A percentile compares a stretch with the other conserved stretches of the same genome.
phyloP scores from a whole-genome alignment of 805 yeast species.

The Zygotorulaspora florentina region DNA sequence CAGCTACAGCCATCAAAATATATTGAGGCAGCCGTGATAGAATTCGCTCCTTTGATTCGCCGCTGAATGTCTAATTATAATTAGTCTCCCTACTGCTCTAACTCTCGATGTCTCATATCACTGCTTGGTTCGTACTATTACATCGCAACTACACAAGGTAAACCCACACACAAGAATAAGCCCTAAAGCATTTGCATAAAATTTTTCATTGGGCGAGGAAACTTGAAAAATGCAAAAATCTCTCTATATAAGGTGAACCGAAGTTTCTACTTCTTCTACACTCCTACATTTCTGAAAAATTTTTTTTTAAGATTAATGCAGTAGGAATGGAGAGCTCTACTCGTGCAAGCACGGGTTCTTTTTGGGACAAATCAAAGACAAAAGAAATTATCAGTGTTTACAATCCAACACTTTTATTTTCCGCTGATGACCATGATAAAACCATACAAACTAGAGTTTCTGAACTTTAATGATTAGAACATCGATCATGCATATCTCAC shows the following conservation, averaged over 20 bases:
- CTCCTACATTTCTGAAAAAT: neutral
- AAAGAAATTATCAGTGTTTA: slow-evolving; percentile 6
- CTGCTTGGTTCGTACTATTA: too few relatives aligned
- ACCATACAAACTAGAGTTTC: slow-evolving; percentile 44
- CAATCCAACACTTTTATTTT: slow-evolving; percentile 7
- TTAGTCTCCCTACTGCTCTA: too few relatives aligned
- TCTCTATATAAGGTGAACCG: neutral
- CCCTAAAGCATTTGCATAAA: slow-evolving; percentile 1
- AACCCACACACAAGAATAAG: slow-evolving; percentile 7
- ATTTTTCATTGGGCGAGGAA: slow-evolving; percentile 2
- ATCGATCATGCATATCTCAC: slow-evolving; percentile 30
- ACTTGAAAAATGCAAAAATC: neutral
- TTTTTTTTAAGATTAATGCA: neutral
- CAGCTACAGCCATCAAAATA: too few relatives aligned
- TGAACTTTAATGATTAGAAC: slow-evolving; percentile 40
- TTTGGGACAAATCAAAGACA: slow-evolving; percentile 4
- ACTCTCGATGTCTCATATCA: too few relatives aligned
- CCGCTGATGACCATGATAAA: slow-evolving; percentile 37
- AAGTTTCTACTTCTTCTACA: neutral
- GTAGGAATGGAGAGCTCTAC: too few relatives aligned
- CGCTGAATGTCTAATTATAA: too few relatives aligned
- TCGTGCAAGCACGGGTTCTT: neutral
- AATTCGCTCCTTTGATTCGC: too few relatives aligned
- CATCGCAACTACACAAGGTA: neutral
- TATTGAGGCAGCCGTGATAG: too few relatives aligned